Evolutionary conservation across 345 rosid genomes (phyloP), one percentile per base, ranked within the genome.

Genomic region (Bruguiera parviflora): DNA sequence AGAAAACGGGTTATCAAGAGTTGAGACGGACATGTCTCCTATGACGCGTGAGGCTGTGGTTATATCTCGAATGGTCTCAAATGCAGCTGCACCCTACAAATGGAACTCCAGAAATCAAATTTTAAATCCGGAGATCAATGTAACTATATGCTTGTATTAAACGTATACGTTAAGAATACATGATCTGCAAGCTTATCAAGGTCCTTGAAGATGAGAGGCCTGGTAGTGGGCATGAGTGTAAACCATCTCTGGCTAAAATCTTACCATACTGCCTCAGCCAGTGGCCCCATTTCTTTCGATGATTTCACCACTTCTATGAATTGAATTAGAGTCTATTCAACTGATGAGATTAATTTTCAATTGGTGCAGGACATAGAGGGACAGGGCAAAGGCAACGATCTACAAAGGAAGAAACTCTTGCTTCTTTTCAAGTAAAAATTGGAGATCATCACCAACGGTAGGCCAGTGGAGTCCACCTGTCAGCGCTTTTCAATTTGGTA

Each of bases 181-280:
- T 91, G 83, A 69, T 94, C 97, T 2, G 92, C 95, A 16, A 94
- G 84, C 53, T 91, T 90, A 46, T 88, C 80, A 49, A 76, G 69
- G 64, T 94, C 87, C 19, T 82, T 81, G 37, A 91, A 73, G 62
- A 89, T 76, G 81, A 84, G 82, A 0, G 95, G 92, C 70, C 95
- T 79, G 3, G 89, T 80, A 18, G 86, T 83, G 37, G 82, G 96
- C 89, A 88, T 63, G 58, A 89, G 79, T 56, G 84, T 82, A 56
- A 86, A 91, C 97, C 96, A 91, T 68, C 88, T 79, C 39, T 88
- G 84, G 80, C 98, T 88, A 2, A 83, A 89, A 56, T 93, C 96
- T 8, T 87, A 84, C 92, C 92, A 89, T 52, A 82, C 61, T 1
- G 87, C 89, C 58, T 83, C 87, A 0, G 88, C 79, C 76, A 85